Base-by-base conservation (phyloP, 1,284 basidiomycete genomes). In the Fomitopsis betulina region DNA sequence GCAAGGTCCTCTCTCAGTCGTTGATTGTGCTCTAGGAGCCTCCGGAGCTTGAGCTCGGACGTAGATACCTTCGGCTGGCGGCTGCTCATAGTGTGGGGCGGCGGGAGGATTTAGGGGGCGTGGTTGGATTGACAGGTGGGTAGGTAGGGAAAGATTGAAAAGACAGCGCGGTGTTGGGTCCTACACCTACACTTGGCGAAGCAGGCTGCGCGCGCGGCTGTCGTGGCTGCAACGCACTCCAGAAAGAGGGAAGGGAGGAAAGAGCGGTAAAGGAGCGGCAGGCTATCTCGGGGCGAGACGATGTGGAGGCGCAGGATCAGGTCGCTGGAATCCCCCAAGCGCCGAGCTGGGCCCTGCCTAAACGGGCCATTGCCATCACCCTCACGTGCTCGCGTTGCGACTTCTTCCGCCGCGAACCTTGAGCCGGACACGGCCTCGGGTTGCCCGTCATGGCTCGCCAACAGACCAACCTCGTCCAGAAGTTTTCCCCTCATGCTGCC, bases 41-140 rank as follows among this genome's bases (percentile, higher is more conserved):
- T 78, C 30, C 91, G 82, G 55, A 93, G 85, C 78, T 91, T 92
- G 72, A 93, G 84, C 78, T 93, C 91, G 54, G 85, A 85, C 88
- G 92, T 91, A 64, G 84, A 82, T 69, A 83, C 83, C 72, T 86
- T 86, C 9, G 67, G 65, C 25, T 65, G 65, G 42, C 71, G 71
- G 65, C 66, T 60, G 67, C 67, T 70, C 71, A 72, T 72, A 57
- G 50, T 67, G 65, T 12, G 32, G 19, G 55, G 53, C n/a, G 40
- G 19, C n/a, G 60, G 35, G 52, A n/a, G 35, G 57, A 43, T 19
- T 25, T 39, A 33, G 55, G 43, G 54, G 27, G 19, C 30, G n/a
- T 32, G 49, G n/a, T n/a, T 17, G 49, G 27, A 30, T 19, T 15
- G 25, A 25, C 7, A 30, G 37, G 43, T 7, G 12, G 23, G 30